Evolutionary conservation across 73 alveolate genomes (phyloP), one percentile per base, ranked within the genome.

Genomic region (Paraurostyla sp.): DNA sequence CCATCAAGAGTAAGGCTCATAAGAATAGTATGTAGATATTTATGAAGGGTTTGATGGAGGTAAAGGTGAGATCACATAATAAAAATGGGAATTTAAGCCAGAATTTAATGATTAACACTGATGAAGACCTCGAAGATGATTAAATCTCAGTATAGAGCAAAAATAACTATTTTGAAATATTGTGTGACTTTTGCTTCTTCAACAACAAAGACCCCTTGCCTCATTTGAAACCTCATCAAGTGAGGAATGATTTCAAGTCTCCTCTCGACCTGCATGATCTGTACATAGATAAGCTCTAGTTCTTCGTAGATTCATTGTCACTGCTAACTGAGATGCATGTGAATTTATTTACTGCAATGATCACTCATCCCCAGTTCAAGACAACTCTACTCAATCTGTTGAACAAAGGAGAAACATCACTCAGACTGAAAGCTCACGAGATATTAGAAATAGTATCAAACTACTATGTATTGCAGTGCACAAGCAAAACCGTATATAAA

Each of bases 351-450:
- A 29, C 71, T 25, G 50, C 38, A 45, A 3, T 91, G 35, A 89
- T 91, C 15, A n/a, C 56, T 25, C 62, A 73, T 38, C 80, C 91
- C 2, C 29, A 43, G 20, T 91, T 91, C 59, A 85, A 91, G 46
- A 22, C 43, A 18, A 81, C 40, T 22, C 30, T 82, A 16, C 65
- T 91, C 13, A 50, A 18, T 0, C 62, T 91, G 23, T 68, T 91
- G 0, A 16, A 56, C 23, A 83, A 83, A 59, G 92, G 91, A 38
- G 92, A 91, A 35, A 58, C 65, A 0, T 33, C 40, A 36, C 48
- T 91, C 27, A 83, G 95, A 58, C 27, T 91, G 54, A 91, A 91
- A 73, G 63, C 93, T 80, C 95, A 91, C 59, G 95, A 91, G 33
- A 84, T 91, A 0, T 29, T 91, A 3, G 95, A 91, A 41, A 50